Evolutionary conservation across 768 basidiomycete genomes (phyloP).

Genomic region (Lentinula edodes): DNA sequence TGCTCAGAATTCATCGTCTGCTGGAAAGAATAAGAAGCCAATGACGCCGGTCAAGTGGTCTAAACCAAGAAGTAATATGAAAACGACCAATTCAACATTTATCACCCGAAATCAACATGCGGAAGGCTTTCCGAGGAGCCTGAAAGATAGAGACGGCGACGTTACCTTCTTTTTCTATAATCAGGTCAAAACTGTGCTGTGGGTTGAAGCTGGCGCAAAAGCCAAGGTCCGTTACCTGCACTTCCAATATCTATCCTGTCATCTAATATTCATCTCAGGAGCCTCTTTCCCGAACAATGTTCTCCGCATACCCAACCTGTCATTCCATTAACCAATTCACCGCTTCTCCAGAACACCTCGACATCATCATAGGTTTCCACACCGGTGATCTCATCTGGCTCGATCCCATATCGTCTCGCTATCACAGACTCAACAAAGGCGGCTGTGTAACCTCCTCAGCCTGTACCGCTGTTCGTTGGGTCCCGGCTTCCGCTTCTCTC

Average conservation of each 20-base stretch:
- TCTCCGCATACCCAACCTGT: slow-evolving; percentile 85
- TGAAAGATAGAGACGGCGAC: slow-evolving; percentile 82
- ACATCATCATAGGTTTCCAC: slow-evolving; percentile 86
- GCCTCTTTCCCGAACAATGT: slow-evolving; percentile 77
- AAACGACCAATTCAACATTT: slow-evolving; percentile 89
- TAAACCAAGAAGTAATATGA: slow-evolving; percentile 86
- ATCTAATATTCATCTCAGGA: slow-evolving; percentile 46
- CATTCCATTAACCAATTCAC: slow-evolving; percentile 83
- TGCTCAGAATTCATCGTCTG: slow-evolving; percentile 19
- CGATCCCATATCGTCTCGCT: slow-evolving; percentile 75
- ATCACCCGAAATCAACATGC: slow-evolving; percentile 79
- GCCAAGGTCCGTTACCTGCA: slow-evolving; percentile 53
- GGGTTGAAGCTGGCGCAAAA: slow-evolving; percentile 84
- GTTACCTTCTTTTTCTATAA: slow-evolving; percentile 86
- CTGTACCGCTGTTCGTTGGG: slow-evolving; percentile 90
- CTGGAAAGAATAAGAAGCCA: slow-evolving; percentile 56
- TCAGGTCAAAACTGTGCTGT: slow-evolving; percentile 74
- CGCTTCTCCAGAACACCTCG: slow-evolving; percentile 71
- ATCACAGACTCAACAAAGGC: slow-evolving; percentile 87
- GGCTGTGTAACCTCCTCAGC: slow-evolving; percentile 76
- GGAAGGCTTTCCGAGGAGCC: slow-evolving; percentile 67
- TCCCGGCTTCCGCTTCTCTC: slow-evolving; percentile 71
- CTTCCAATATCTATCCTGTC: not conserved
- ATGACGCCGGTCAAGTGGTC: slow-evolving; percentile 21
- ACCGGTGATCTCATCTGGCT: slow-evolving; percentile 98